phyloP scores from a whole-genome alignment of 371 early-diverging fungal genomes.

The Mucor sp. region DNA sequence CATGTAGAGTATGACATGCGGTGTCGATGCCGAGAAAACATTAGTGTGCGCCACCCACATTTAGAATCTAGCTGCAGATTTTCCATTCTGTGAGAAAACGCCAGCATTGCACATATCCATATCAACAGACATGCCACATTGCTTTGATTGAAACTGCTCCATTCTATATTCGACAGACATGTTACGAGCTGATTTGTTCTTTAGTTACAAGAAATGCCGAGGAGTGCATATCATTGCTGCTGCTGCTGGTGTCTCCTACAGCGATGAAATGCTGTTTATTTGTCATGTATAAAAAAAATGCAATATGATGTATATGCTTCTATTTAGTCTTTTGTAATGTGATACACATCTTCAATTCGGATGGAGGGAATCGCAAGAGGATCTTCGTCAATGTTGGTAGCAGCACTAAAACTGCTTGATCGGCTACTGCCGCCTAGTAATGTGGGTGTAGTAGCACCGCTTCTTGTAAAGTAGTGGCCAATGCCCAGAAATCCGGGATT shows the following conservation, averaged over 20 bases:
- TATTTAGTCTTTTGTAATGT: conserved; percentile 7
- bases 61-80: background rate
- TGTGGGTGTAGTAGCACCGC: conserved; percentile 25
- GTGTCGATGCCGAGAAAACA: background rate
- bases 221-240: background rate
- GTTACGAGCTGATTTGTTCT: background rate
- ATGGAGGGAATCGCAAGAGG: background rate
- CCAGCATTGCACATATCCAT: background rate
- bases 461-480: conserved; percentile 23
- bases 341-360: conserved; percentile 7
- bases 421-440: conserved; percentile 12
- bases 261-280: background rate
- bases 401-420: conserved; percentile 28
- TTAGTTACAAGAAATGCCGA: background rate
- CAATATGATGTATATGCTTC: background rate
- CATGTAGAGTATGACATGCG: background rate
- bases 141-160: too few relatives aligned
- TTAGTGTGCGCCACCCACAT: background rate
- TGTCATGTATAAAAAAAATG: background rate
- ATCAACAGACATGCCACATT: background rate
- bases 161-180: background rate
- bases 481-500: conserved; percentile 16
- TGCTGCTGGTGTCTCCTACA: background rate
- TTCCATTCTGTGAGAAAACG: background rate
- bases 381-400: conserved; percentile 1